These are phyloP conservation scores for Trametes pubescens DNA, from an alignment of 1,284 basidiomycete species.

Conservation along the genomic window DNA sequence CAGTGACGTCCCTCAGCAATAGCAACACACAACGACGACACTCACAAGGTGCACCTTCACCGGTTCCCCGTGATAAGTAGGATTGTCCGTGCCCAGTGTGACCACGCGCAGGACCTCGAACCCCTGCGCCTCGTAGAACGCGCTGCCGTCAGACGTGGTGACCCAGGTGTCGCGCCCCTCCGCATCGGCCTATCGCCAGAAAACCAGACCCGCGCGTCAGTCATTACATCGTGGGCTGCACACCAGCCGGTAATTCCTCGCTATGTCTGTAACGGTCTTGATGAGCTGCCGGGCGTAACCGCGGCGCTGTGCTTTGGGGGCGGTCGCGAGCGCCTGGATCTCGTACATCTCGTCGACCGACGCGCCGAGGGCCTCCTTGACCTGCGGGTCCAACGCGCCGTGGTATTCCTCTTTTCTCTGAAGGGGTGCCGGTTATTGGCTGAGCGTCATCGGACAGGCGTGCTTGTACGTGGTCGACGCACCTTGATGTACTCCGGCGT, in stretches of 20 bases:
- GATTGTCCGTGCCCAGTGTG: constrained; percentile 10
- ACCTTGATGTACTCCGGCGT: not conserved
- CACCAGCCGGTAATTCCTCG: constrained; percentile 7
- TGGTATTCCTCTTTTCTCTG: constrained; percentile 19
- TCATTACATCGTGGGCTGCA: not conserved
- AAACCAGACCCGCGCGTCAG: too few species aligned
- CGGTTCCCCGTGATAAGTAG: constrained; percentile 19
- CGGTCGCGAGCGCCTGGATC: constrained; percentile 14
- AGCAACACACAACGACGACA: not conserved
- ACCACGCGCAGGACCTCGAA: constrained; percentile 7
- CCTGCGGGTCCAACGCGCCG: not conserved
- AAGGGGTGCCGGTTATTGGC: not conserved
- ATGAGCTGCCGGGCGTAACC: constrained; percentile 10
- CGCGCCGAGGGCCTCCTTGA: constrained; percentile 17
- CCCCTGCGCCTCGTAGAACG: constrained; percentile 23
- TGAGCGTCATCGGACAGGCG: not conserved
- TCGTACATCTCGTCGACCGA: constrained; percentile 23
- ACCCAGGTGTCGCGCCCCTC: constrained; percentile 26
- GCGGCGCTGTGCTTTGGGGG: constrained; percentile 3
- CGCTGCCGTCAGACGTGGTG: constrained; percentile 13
- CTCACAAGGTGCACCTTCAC: constrained; percentile 20
- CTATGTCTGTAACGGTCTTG: constrained; percentile 14
- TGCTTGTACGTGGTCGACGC: not conserved
- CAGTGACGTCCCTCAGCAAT: too few species aligned
- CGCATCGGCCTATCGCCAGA: constrained; percentile 11